Conservation (phyloP, 2,329 filamentous ascomycete species). For the Sphaceloma murrayae region DNA sequence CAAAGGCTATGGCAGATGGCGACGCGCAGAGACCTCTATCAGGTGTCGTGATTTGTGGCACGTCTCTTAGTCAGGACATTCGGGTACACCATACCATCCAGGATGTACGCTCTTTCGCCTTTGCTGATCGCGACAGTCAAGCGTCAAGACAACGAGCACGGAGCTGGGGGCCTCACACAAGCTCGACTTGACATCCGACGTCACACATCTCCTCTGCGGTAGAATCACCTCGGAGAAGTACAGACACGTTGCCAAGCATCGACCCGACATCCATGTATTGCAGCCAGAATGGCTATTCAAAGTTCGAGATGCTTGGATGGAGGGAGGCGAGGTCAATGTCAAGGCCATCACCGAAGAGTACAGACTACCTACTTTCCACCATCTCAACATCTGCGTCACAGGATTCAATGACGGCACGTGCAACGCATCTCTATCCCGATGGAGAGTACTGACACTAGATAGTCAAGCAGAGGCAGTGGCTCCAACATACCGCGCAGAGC, state of each 20-base stretch:
- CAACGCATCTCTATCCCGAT: background rate
- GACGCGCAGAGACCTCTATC: slow-evolving; percentile 49
- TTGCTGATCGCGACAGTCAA: slow-evolving; percentile 21
- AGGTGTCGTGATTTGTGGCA: slow-evolving; percentile 28
- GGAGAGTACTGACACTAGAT: background rate
- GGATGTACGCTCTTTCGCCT: background rate
- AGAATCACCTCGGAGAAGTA: slow-evolving; percentile 88
- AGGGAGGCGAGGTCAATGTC: slow-evolving; percentile 66
- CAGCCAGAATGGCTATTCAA: slow-evolving; percentile 76
- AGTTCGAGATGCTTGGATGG: slow-evolving; percentile 69
- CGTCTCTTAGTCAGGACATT: slow-evolving; percentile 27
- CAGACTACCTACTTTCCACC: slow-evolving; percentile 53
- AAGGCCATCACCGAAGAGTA: slow-evolving; percentile 57
- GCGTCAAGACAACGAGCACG: slow-evolving; percentile 48
- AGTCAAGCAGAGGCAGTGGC: slow-evolving; percentile 58
- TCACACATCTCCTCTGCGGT: slow-evolving; percentile 89
- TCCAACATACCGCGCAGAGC: slow-evolving; percentile 56
- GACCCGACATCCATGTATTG: slow-evolving; percentile 77
- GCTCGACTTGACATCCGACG: slow-evolving; percentile 87
- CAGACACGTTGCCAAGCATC: slow-evolving; percentile 81
- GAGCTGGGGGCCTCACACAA: slow-evolving; percentile 83
- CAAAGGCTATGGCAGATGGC: slow-evolving; percentile 2
- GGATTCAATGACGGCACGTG: slow-evolving; percentile 53
- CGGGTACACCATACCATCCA: slow-evolving; percentile 22
- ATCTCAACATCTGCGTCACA: slow-evolving; percentile 57